Base-by-base conservation (phyloP, 768 basidiomycete species). In the Kwoniella europaea region DNA sequence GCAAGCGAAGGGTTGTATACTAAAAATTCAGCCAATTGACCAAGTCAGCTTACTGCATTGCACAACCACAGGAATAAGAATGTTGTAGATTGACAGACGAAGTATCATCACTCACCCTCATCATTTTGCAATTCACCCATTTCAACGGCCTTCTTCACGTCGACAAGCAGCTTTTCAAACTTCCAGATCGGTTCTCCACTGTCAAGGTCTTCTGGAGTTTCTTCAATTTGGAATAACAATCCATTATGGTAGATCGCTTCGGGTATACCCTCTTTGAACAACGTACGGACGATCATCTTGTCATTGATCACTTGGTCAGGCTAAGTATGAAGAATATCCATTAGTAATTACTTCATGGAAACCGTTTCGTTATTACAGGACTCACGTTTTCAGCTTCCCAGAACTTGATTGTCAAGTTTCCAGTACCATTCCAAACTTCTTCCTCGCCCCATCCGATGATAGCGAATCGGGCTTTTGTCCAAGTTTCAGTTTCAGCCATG, bases 101-200 rank as follows among this genome's bases (percentile, higher is more conserved):
- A 35, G 35, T 20, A 3, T 10, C 24, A 5, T 4, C 18, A 20
- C 20, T 10, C 24, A n/a, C 18, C 6, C 20, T 55, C 54, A 3
- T 55, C 54, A 55, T 52, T 20, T 18, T 12, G 16, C 55, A 35
- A 35, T 35, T 35, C 27, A 27, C 27, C 27, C 27, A 58, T 35
- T n/a, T 58, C 57, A 10, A 16, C 29, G 12, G 15, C 22, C 15
- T 35, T 27, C 22, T 16, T 35, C 22, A 27, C 57, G 57, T 58
- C 57, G 7, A 12, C 13, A 13, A 58, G 15, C 10, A 58, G 18
- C 29, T 24, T 58, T 13, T 27, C 27, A 18, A 58, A 58, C 27
- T 58, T 58, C 57, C 57, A 58, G 27, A 58, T 58, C 4, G 57
- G 15, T 35, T 20, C 57, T 24, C 57, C 57, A 35, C 27, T 27